Evolutionary conservation across 192 early-diverging fungal genomes (phyloP).

Genomic region (Umbelopsis isabellina): DNA sequence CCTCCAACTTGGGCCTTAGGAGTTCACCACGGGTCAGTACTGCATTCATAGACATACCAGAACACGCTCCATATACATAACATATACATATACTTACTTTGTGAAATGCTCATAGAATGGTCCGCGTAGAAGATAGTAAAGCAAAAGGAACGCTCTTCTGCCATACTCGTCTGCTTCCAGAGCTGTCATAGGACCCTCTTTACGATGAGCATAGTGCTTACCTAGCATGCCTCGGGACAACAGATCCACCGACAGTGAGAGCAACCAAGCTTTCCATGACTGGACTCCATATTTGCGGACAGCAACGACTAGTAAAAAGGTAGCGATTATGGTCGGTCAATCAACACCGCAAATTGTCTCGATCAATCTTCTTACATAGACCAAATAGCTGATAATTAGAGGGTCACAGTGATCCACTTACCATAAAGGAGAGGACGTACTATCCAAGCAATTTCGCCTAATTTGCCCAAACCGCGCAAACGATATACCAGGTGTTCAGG

Average conservation of each 20-base stretch:
- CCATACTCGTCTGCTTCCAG: conserved; percentile 28
- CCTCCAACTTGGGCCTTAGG: conserved; percentile 57
- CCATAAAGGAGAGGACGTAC: conserved; percentile 32
- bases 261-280: conserved; percentile 29
- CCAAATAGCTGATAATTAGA: background rate
- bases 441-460: conserved; percentile 31
- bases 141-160: conserved; percentile 27
- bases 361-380: conserved; percentile 14
- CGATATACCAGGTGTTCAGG: conserved; percentile 15
- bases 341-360: too few relatives aligned
- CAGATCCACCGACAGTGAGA: conserved; percentile 25
- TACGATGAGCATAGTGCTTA: conserved; percentile 6
- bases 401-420: background rate
- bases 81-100: background rate
- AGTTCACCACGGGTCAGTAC: conserved; percentile 9
- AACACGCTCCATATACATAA: background rate
- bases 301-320: background rate
- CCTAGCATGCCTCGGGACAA: conserved; percentile 6
- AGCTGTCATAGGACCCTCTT: conserved; percentile 18
- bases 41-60: background rate
- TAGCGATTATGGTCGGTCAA: background rate
- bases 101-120: conserved; percentile 30
- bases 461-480: conserved; percentile 13
- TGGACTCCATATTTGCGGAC: conserved; percentile 17
- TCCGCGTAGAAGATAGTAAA: conserved; percentile 29